A percentile compares a stretch with the other conserved stretches of the same genome.
These are phyloP conservation scores for Eucalyptus grandis DNA, from an alignment of 345 rosid species.

Conservation along the genomic window DNA sequence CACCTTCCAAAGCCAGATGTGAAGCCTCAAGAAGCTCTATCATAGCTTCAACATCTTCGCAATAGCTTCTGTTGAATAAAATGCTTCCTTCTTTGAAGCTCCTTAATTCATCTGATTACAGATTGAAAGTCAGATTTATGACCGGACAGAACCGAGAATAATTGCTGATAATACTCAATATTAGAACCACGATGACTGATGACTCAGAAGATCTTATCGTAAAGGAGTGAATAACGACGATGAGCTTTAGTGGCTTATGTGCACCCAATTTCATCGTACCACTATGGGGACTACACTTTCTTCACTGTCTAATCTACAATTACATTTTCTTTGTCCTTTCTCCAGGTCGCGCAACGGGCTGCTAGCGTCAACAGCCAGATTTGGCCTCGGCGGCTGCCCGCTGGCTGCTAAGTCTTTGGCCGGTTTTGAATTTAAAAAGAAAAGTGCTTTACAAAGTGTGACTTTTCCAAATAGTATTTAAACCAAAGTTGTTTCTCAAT, in stretches of 20 bases:
- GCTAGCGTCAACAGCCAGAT: too few relatives aligned
- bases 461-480: too few relatives aligned
- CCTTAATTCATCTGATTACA: conserved; percentile 10
- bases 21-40: conserved; percentile 40
- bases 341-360: not conserved
- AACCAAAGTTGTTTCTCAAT: too few relatives aligned
- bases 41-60: conserved; percentile 5
- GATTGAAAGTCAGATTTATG: not conserved
- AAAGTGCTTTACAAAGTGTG: too few relatives aligned
- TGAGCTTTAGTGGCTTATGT: not conserved
- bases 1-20: conserved; percentile 15
- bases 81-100: conserved; percentile 10
- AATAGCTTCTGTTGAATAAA: not conserved
- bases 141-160: not conserved
- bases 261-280: not conserved
- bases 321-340: not conserved
- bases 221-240: not conserved
- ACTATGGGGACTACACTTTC: not conserved
- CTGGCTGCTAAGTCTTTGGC: too few relatives aligned
- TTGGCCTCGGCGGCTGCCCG: too few relatives aligned
- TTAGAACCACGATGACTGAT: not conserved
- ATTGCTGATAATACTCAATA: not conserved
- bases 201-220: not conserved
- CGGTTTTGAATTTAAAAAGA: too few relatives aligned
- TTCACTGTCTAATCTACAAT: not conserved